Evolutionary conservation across 257 asterid genomes (phyloP), one percentile per base, ranked within the genome.

Genomic region (Prunella vulgaris): DNA sequence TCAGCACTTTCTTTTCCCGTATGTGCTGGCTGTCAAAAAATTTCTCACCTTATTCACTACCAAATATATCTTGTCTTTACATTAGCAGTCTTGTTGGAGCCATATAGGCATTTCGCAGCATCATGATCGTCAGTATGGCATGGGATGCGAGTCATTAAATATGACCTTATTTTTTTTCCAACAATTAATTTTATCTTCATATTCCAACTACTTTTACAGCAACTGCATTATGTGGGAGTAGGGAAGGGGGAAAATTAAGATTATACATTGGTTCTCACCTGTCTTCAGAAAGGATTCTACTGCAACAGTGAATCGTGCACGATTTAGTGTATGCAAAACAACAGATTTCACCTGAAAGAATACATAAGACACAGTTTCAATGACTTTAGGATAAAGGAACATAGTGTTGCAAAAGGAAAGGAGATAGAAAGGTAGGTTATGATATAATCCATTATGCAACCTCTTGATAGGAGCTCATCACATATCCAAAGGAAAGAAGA

Each of bases 381-480:
- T 56, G 59, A 58, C 30, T 59, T 33, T 7, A 20, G 60, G 70
- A 69, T 22, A 24, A 58, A 61, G 59, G 33, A 70, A 60, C 48
- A 56, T 20, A 68, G 20, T 59, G 48, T 48, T 20, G 46, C 15
- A 48, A 17, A 42, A 58, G 46, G 64, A 58, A 64, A 14, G 9
- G n/a, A 5, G 63, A 37, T 25, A 64, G 62, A 10, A 28, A 28
- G 40, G 46, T 5, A 66, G 58, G 49, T 21, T 22, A 38, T 44
- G 68, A 22, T 54, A 63, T 37, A 70, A 65, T 68, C 72, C 63
- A 57, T 60, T 24, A 78, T 2, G 76, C 57, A 60, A 94, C 99
- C 99, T 94, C 99, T 80, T 83, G 88, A 78, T 89, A 94, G 74
- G 99, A 89, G 88, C 99, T 94, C 87, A 89, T 65, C 70, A 94